Evolutionary conservation across 495 filamentous ascomycete species (phyloP).

Genomic region (Pyrenula aspistea): DNA sequence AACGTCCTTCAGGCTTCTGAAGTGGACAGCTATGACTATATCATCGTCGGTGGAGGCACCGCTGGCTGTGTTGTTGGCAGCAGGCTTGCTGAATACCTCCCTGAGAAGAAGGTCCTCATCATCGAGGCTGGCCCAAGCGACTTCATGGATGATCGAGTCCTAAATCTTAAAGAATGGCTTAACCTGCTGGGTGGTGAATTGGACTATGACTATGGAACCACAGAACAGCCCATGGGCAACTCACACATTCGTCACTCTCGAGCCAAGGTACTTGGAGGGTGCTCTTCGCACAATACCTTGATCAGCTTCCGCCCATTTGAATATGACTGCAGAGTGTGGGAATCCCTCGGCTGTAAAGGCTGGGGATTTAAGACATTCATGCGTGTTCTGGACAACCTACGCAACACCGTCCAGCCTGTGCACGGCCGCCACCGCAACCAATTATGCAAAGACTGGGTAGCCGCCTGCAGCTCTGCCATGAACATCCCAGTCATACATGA

Average conservation of each 20-base stretch:
- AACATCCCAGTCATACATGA: slow-evolving; percentile 65
- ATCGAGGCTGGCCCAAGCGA: slow-evolving; percentile 54
- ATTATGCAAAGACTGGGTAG: slow-evolving; percentile 72
- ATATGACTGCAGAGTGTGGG: slow-evolving; percentile 66
- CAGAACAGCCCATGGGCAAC: slow-evolving; percentile 73
- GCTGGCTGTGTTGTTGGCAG: slow-evolving; percentile 78
- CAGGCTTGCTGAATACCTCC: slow-evolving; percentile 53
- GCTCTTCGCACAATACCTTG: slow-evolving; percentile 77
- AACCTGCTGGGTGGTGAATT: slow-evolving; percentile 66
- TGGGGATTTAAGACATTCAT: slow-evolving; percentile 74
- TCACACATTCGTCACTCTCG: slow-evolving; percentile 74
- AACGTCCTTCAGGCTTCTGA: slow-evolving; percentile 45
- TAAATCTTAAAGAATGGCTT: slow-evolving; percentile 73
- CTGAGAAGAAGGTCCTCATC: slow-evolving; percentile 50
- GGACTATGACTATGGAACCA: slow-evolving; percentile 79
- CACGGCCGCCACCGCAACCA: slow-evolving; percentile 68
- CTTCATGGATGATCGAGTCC: slow-evolving; percentile 54
- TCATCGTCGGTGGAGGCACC: slow-evolving; percentile 79
- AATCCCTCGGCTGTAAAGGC: slow-evolving; percentile 55
- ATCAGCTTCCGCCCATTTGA: slow-evolving; percentile 78
- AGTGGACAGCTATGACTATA: slow-evolving; percentile 65
- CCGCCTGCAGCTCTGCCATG: slow-evolving; percentile 58
- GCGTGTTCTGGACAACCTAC: slow-evolving; percentile 59
- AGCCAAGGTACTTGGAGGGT: slow-evolving; percentile 76
- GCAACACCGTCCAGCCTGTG: slow-evolving; percentile 71